phyloP scores from a whole-genome alignment of 441 rosid species.

The Heliophila coronopifolia region DNA sequence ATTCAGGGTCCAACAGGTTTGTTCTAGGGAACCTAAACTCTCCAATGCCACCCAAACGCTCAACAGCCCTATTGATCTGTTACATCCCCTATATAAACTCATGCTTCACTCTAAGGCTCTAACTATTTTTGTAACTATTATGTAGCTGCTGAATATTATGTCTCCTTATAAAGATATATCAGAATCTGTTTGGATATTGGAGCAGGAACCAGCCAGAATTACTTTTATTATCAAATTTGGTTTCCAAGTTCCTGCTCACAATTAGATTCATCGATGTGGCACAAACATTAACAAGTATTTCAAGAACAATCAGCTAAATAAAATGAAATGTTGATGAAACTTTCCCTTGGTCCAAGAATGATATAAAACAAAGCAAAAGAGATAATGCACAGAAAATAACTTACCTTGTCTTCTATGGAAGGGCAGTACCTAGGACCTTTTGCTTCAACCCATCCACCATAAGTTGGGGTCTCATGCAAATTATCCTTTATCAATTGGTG shows the following conservation, averaged over 20 bases:
- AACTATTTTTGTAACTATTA: background rate
- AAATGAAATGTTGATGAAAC: constrained; percentile 1
- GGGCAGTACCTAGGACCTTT: constrained; percentile 99
- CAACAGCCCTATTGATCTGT: constrained; percentile 1
- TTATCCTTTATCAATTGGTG: constrained; percentile 87
- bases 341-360: constrained; percentile 7
- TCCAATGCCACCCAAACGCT: background rate
- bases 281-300: constrained; percentile 8
- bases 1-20: constrained; percentile 3
- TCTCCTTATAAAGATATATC: constrained; percentile 2
- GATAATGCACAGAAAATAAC: background rate
- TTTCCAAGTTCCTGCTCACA: constrained; percentile 1
- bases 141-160: background rate
- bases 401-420: constrained; percentile 94
- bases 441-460: constrained; percentile 99
- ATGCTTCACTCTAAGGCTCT: constrained; percentile 3
- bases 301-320: background rate
- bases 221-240: constrained; percentile 10
- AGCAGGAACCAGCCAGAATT: background rate
- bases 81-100: background rate
- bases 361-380: constrained; percentile 9
- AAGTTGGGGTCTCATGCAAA: constrained; percentile 96
- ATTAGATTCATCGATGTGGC: background rate
- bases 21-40: background rate
- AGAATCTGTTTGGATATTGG: background rate